These are phyloP conservation scores for Cytospora paraplurivora DNA, from an alignment of 2,329 filamentous ascomycete genomes.

Conservation along the genomic window DNA sequence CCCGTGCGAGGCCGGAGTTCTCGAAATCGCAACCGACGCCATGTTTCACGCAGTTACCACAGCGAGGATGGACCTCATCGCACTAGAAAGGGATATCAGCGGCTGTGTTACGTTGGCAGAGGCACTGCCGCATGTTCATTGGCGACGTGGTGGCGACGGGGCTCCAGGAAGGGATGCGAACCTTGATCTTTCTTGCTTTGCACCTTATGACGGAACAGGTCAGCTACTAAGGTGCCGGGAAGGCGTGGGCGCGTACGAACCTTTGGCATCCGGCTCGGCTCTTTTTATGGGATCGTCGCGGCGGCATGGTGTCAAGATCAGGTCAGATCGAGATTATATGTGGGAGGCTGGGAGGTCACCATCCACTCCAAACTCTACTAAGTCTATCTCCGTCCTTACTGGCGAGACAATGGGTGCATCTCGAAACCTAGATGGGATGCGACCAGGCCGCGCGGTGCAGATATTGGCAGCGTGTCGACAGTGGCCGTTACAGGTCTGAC, in stretches of 20 bases:
- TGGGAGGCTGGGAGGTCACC: not conserved
- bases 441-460: constrained; percentile 5
- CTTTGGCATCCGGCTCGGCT: constrained; percentile 64
- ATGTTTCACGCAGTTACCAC: constrained; percentile 68
- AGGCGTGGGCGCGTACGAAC: not conserved
- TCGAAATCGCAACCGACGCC: constrained; percentile 69
- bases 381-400: constrained; percentile 19
- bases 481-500: not conserved
- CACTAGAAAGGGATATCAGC: constrained; percentile 46
- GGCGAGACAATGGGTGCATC: constrained; percentile 20
- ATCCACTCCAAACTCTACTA: constrained; percentile 12
- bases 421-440: constrained; percentile 11
- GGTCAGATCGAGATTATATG: not conserved
- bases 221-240: not conserved
- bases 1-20: constrained; percentile 49
- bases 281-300: constrained; percentile 69
- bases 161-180: constrained; percentile 35
- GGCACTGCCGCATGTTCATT: not conserved
- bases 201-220: constrained; percentile 46
- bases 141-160: not conserved
- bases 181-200: constrained; percentile 72
- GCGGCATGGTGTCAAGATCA: constrained; percentile 53
- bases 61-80: constrained; percentile 66
- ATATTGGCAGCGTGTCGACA: too few species aligned
- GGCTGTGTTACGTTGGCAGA: not conserved